Evolutionary conservation across 2,329 filamentous ascomycete species (phyloP).

Genomic region (Meredithiella fracta): DNA sequence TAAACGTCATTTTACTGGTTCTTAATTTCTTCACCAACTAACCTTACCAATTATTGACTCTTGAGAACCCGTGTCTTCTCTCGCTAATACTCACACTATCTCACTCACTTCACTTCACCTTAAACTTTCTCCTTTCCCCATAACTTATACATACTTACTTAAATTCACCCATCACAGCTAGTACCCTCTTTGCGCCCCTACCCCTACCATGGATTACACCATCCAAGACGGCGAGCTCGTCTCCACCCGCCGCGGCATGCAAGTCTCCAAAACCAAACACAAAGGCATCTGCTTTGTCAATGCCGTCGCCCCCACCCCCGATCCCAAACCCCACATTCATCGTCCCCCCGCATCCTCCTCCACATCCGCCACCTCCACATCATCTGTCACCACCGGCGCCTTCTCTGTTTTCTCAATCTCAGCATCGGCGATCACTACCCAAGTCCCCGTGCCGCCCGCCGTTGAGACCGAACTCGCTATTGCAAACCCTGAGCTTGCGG

Average conservation of each 20-base stretch:
- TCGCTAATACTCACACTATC: not conserved
- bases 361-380: not conserved
- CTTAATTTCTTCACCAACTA: too few relatives aligned
- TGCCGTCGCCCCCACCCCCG: conserved; percentile 16
- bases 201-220: conserved; percentile 26
- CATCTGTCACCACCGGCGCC: not conserved
- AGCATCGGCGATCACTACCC: conserved; percentile 4
- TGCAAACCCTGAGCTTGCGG: conserved; percentile 4
- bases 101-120: not conserved
- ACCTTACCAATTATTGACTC: too few relatives aligned
- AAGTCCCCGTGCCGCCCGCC: conserved; percentile 6
- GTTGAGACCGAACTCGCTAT: conserved; percentile 1
- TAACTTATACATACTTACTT: too few relatives aligned
- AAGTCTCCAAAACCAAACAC: conserved; percentile 26
- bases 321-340: not conserved
- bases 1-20: too few relatives aligned
- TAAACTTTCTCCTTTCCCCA: not conserved
- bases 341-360: not conserved
- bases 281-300: conserved; percentile 26
- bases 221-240: conserved; percentile 23
- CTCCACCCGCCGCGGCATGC: conserved; percentile 24
- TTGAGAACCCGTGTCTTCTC: too few relatives aligned
- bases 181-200: not conserved
- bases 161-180: not conserved
- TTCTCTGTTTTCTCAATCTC: conserved; percentile 14